Base-by-base conservation (phyloP, 2,329 filamentous ascomycete genomes). In the Tolypocladium nubicola region DNA sequence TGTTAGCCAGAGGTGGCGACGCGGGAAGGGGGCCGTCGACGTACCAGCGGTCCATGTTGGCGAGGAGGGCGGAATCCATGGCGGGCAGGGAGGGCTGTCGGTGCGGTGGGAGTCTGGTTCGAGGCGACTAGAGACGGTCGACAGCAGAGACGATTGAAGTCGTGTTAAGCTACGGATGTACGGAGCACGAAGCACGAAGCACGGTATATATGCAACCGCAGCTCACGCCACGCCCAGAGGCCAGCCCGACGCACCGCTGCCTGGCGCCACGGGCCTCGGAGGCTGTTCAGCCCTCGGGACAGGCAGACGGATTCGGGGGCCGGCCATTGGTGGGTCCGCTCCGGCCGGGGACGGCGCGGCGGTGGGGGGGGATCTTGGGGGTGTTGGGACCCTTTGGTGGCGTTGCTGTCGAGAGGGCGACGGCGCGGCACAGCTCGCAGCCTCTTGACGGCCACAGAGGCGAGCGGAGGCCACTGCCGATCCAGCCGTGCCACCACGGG, bases 41-140 rank as follows among this genome's bases (percentile, higher is more conserved):
- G 40, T 65, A 73, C 72, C 72, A 75, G 54, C 72, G 67, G 57
- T 74, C 69, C 61, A 72, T 64, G 47, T 68, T 68, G 53, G 66
- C 67, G 30, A 69, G 56, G 38, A 70, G 58, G 55, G 64, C 58
- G 58, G 64, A 43, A 56, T 71, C 69, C 70, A 72, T 73, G 50
- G 33, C 50, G n/a, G 3, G 50, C n/a, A 23, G 23, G 23, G 23
- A 23, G 23, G 23, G 33, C 16, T 14, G 19, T 35, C 19, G 49
- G 49, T n/a, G n/a, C 4, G 35, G 35, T 14, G 35, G 35, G 9
- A 9, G 8, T 26, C 23, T 26, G 23, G 23, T 26, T 26, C 23
- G 23, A 26, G 23, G 23, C 23, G 23, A 26, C 23, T 26, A 26
- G 3, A 26, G 23, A 26, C 4, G 23, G 1, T 26, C 5, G 41